Percentiles rank a stretch among this genome's conserved stretches.
phyloP scores from a whole-genome alignment of 2,329 filamentous ascomycete species.

The Tolypocladium pustulatum region DNA sequence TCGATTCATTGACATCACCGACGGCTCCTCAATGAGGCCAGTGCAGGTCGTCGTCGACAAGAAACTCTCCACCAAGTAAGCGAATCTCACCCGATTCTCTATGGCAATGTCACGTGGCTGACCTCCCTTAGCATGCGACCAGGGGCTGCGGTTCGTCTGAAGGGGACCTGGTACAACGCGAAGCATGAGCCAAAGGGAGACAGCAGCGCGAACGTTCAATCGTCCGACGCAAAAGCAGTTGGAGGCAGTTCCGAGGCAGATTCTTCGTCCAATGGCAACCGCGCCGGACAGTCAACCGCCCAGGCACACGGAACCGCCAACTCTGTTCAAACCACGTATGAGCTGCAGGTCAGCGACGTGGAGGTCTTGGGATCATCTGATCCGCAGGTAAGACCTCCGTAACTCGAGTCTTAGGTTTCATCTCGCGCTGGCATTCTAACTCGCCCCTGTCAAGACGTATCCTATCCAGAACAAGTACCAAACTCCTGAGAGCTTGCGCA shows the following conservation, averaged over 20 bases:
- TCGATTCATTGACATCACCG: constrained; percentile 75
- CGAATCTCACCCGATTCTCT: constrained; percentile 6
- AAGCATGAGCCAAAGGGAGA: not conserved
- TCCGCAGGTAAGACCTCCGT: constrained; percentile 53
- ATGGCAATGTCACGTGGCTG: constrained; percentile 15
- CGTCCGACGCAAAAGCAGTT: not conserved
- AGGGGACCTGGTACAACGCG: constrained; percentile 56
- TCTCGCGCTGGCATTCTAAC: constrained; percentile 5
- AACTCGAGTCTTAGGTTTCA: not conserved
- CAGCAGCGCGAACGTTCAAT: not conserved
- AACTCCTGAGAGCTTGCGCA: constrained; percentile 76
- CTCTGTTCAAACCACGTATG: constrained; percentile 24
- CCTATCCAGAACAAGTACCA: constrained; percentile 97
- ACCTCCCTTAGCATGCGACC: constrained; percentile 55
- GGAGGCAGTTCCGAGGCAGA: not conserved
- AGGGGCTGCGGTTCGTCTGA: constrained; percentile 69
- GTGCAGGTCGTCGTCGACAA: constrained; percentile 74
- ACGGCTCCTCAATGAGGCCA: constrained; percentile 71
- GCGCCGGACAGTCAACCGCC: not conserved
- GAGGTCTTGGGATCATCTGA: constrained; percentile 68
- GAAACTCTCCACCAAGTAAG: constrained; percentile 62
- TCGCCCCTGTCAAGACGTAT: constrained; percentile 51
- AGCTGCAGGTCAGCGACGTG: constrained; percentile 65
- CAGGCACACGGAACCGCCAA: not conserved
- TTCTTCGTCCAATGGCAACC: not conserved